These are phyloP conservation scores for Starmerella vaccinii DNA, from an alignment of 805 yeast genomes.

Conservation along the genomic window DNA sequence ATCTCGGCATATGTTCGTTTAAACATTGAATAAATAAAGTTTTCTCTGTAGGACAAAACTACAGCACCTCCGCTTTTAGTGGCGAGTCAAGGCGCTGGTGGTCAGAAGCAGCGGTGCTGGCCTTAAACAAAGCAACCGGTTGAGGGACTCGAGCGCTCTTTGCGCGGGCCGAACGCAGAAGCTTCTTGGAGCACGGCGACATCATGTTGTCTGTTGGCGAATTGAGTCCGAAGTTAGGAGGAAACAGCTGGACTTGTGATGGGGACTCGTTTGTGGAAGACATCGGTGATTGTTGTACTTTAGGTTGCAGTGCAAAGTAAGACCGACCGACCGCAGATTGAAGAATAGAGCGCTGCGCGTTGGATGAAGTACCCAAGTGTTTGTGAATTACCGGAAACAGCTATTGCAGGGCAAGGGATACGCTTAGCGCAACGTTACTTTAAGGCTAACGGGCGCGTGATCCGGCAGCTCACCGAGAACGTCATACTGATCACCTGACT, in stretches of 20 bases:
- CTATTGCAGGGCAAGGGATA: neutral
- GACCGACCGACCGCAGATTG: neutral
- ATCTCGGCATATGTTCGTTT: no score
- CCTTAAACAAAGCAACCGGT: neutral
- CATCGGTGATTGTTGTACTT: neutral
- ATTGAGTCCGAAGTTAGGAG: neutral
- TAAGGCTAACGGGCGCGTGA: no score
- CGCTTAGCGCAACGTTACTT: neutral
- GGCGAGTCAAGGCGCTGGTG: neutral
- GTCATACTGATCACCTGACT: no score
- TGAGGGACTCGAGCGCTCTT: neutral
- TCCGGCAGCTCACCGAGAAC: no score
- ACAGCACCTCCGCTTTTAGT: neutral
- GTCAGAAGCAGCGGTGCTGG: neutral
- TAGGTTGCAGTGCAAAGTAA: no score
- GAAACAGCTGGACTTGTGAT: neutral
- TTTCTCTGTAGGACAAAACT: neutral
- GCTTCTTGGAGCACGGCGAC: neutral
- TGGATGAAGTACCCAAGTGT: no score
- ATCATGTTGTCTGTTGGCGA: neutral
- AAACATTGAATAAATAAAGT: no score
- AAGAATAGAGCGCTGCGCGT: neutral
- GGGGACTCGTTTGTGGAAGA: neutral
- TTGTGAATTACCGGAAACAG: constrained; percentile 1
- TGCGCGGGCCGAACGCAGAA: neutral